Evolutionary conservation across 1,284 basidiomycete genomes (phyloP).

Genomic region (Abortiporus biennis): DNA sequence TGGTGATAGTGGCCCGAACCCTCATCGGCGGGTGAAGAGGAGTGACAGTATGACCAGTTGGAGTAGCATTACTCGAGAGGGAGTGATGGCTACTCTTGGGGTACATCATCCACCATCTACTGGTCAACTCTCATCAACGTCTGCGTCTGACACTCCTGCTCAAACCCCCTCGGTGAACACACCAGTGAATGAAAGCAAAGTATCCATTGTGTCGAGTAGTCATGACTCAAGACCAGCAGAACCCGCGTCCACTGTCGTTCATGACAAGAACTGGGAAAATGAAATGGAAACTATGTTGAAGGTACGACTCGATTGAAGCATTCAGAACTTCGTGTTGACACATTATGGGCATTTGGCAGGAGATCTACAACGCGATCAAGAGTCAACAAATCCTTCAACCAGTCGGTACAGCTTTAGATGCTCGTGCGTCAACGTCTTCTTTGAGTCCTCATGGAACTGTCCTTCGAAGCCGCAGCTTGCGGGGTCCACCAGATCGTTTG

Average conservation of each 20-base stretch:
- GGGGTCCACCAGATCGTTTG: conserved; percentile 62
- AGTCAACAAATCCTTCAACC: conserved; percentile 88
- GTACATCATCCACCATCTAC: conserved; percentile 26
- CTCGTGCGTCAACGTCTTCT: conserved; percentile 47
- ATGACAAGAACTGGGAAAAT: conserved; percentile 70
- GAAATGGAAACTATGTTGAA: conserved; percentile 86
- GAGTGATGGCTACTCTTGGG: conserved; percentile 26
- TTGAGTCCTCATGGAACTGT: conserved; percentile 43
- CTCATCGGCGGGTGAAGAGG: conserved; percentile 52
- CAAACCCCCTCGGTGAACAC: conserved; percentile 24
- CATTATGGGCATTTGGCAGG: conserved; percentile 39
- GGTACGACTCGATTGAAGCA: conserved; percentile 34
- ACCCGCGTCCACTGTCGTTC: conserved; percentile 31
- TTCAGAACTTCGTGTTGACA: conserved; percentile 6
- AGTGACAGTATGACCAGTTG: conserved; percentile 80
- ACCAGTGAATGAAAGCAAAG: conserved; percentile 38
- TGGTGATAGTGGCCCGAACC: conserved; percentile 36
- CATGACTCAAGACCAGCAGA: conserved; percentile 34
- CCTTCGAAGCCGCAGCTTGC: conserved; percentile 62
- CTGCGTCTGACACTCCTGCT: conserved; percentile 22
- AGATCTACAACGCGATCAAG: conserved; percentile 93
- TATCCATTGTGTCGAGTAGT: conserved; percentile 29
- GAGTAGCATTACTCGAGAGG: conserved; percentile 68
- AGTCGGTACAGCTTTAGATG: conserved; percentile 34
- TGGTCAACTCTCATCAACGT: conserved; percentile 21